Base-by-base conservation (phyloP, 495 filamentous ascomycete genomes). In the Clohesyomyces aquaticus region DNA sequence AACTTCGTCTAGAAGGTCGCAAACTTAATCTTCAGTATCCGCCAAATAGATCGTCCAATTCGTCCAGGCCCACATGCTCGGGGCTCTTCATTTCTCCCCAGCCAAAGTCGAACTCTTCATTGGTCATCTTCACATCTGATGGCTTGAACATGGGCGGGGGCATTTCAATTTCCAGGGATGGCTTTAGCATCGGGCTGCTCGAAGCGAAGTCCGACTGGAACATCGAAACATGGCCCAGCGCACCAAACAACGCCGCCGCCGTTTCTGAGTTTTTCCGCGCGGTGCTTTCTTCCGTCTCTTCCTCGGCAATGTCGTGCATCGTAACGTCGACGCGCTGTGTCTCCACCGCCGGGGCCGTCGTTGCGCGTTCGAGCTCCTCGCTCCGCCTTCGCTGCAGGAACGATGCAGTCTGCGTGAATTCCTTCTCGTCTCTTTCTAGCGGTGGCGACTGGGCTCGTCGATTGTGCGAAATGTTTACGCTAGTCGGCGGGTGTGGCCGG, bases 351-450 rank as follows among this genome's bases (percentile, higher is more conserved):
- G 59, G 32, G 1, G 59, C 27, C 14, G 42, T 63, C 42, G 26
- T 29, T 6, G 16, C 25, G 1, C 50, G 62, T 26, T 53, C 27
- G 6, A 52, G 26, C 43, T 67, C 60, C 51, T 61, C 19, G 66
- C 75, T 83, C 61, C 82, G 78, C 59, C 83, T 90, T 60, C 89
- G 84, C 77, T 91, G 91, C 75, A 97, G 56, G 29, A 51, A 54
- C 1, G 61, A 66, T 11, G 94, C 94, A 4, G 93, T 97, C 77
- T 93, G 91, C 2, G 91, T 96, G 72, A 98, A 98, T 76, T 98
- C 94, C 69, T 88, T 90, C 78, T 98, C 94, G 66, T 98, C 94
- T 65, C 90, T 89, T 78, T 98, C 94, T 27, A 98, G 82, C 22
- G 91, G 91, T 50, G 95, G 94, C 64, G 89, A 91, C 51, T 84